phyloP scores from a whole-genome alignment of 106 monocot species.

The Narthecium ossifragum region DNA sequence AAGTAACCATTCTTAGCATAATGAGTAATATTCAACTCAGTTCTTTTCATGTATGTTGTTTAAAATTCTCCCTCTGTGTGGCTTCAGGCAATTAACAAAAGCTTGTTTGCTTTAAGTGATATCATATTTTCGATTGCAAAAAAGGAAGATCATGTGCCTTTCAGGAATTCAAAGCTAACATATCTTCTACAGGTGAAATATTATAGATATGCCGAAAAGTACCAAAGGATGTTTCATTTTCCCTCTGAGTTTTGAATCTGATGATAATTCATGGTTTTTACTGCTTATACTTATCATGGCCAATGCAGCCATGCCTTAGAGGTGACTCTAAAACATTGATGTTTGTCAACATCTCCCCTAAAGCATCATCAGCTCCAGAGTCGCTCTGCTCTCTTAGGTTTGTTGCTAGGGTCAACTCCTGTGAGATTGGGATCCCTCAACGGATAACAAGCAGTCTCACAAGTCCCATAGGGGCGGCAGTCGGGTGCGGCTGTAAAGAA shows the following conservation, averaged over 20 bases:
- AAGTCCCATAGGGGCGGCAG: too few species aligned
- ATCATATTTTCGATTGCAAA: slow-evolving; percentile 81
- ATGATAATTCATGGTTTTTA: not conserved
- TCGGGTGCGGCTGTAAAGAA: too few species aligned
- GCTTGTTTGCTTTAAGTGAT: slow-evolving; percentile 76
- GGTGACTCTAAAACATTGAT: slow-evolving; percentile 89
- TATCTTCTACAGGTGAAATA: slow-evolving; percentile 86
- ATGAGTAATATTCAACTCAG: not conserved
- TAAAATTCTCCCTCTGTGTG: not conserved
- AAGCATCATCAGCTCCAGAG: slow-evolving; percentile 53
- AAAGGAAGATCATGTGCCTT: slow-evolving; percentile 90
- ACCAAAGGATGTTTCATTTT: not conserved
- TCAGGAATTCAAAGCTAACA: slow-evolving; percentile 85
- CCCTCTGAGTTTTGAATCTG: not conserved
- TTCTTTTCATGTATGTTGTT: not conserved
- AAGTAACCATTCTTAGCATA: slow-evolving; percentile 25
- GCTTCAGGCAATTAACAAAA: slow-evolving; percentile 83
- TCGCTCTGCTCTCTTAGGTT: slow-evolving; percentile 84
- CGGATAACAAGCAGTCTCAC: too few species aligned
- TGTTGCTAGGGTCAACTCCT: slow-evolving; percentile 75
- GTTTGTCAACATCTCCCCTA: slow-evolving; percentile 88
- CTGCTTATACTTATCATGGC: not conserved
- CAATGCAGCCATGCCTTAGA: slow-evolving; percentile 76
- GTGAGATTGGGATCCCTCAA: slow-evolving; percentile 76
- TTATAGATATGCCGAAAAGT: too few species aligned